These are phyloP conservation scores for Puccinia polysora DNA, from an alignment of 1,284 basidiomycete species.

Conservation along the genomic window DNA sequence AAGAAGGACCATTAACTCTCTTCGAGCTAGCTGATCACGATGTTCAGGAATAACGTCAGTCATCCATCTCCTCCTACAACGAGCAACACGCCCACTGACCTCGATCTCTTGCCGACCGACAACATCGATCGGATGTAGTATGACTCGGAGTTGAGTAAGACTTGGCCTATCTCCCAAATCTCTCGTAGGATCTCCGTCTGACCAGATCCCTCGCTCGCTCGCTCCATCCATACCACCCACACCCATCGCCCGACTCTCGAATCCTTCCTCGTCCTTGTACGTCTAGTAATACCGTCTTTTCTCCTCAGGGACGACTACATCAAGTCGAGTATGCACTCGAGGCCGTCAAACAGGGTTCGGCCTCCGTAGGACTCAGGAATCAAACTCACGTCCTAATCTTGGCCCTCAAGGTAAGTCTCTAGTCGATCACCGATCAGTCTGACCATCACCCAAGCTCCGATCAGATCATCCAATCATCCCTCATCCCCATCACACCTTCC, in stretches of 20 bases:
- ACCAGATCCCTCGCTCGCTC: neutral
- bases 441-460: too few relatives aligned
- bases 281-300: slow-evolving; percentile 78
- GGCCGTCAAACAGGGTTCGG: slow-evolving; percentile 98
- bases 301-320: slow-evolving; percentile 75
- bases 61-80: neutral
- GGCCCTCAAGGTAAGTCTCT: slow-evolving; percentile 81
- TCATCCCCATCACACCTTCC: neutral
- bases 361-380: slow-evolving; percentile 89
- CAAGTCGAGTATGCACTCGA: slow-evolving; percentile 99
- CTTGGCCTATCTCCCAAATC: neutral
- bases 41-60: slow-evolving; percentile 33
- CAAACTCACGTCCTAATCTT: slow-evolving; percentile 91
- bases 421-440: too few relatives aligned
- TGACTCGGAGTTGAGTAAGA: slow-evolving; percentile 21
- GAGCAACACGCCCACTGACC: neutral
- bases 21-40: too few relatives aligned
- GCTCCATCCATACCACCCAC: neutral
- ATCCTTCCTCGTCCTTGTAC: too few relatives aligned
- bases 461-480: too few relatives aligned
- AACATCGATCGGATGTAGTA: neutral
- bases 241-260: too few relatives aligned
- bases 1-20: too few relatives aligned
- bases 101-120: neutral
- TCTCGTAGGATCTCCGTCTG: neutral